Evolutionary conservation across 352 stramenopile species (phyloP).

Genomic region (Blastocystis sp.): DNA sequence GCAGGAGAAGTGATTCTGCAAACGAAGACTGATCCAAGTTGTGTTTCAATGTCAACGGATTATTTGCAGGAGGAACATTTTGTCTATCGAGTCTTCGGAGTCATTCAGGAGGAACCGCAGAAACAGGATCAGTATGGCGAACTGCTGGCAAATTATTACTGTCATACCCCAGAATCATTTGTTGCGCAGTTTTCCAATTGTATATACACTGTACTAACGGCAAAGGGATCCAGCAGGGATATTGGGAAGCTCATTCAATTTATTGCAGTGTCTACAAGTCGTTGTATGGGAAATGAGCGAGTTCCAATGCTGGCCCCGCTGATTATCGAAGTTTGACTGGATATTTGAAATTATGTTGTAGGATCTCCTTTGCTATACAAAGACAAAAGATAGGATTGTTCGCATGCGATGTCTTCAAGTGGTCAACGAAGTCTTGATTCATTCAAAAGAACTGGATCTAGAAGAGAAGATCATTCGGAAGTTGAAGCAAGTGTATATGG

Average conservation of each 20-base stretch:
- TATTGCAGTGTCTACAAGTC: neutral
- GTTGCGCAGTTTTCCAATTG: conserved; percentile 21
- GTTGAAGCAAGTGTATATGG: neutral
- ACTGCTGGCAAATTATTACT: conserved; percentile 5
- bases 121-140: conserved; percentile 37
- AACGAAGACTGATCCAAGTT: neutral
- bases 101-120: conserved; percentile 3
- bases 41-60: neutral
- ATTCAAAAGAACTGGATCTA: conserved; percentile 17
- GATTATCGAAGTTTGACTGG: neutral
- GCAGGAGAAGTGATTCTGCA: neutral
- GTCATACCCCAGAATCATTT: neutral
- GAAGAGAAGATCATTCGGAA: neutral
- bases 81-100: conserved; percentile 19
- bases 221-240: conserved; percentile 1
- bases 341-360: neutral
- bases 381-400: conserved; percentile 15
- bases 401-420: conserved; percentile 15
- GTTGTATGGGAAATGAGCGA: conserved; percentile 1
- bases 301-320: neutral
- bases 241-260: conserved; percentile 5
- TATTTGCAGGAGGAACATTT: conserved; percentile 46
- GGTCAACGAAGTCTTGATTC: conserved; percentile 14
- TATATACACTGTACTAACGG: neutral
- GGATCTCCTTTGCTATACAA: conserved; percentile 16